phyloP scores from a whole-genome alignment of 23 red algal genomes.

The Gracilariopsis chorda region DNA sequence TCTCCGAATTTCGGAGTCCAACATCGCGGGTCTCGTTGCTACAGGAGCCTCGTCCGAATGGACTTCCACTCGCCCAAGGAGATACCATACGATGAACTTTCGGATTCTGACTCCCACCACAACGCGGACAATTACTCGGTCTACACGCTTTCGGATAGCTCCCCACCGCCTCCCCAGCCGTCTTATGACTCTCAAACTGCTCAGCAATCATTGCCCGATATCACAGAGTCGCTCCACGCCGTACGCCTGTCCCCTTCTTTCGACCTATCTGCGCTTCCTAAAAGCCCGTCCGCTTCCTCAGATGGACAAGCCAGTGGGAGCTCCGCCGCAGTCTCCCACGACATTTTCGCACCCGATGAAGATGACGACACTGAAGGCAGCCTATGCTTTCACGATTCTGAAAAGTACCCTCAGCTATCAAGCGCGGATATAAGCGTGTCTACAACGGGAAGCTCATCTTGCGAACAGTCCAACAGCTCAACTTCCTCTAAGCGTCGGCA shows the following conservation, averaged over 20 bases:
- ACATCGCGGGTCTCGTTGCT: too few relatives aligned
- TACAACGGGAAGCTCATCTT: not conserved
- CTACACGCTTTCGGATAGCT: not conserved
- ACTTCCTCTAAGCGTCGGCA: constrained; percentile 6
- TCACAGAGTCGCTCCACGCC: not conserved
- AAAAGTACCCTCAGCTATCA: not conserved
- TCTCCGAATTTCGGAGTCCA: too few relatives aligned
- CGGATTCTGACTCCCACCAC: constrained; percentile 7
- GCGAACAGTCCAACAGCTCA: not conserved
- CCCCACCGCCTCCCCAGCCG: not conserved
- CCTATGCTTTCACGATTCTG: not conserved
- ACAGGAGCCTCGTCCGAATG: not conserved
- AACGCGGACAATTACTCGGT: constrained; percentile 8
- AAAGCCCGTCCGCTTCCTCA: constrained; percentile 5
- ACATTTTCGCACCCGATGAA: not conserved
- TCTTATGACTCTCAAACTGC: not conserved
- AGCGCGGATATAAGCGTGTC: not conserved
- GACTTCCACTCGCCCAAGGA: not conserved
- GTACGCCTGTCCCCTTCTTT: not conserved
- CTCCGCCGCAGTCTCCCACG: not conserved
- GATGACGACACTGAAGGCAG: constrained; percentile 5
- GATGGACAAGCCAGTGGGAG: not conserved
- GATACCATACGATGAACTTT: constrained; percentile 14
- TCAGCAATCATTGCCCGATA: not conserved
- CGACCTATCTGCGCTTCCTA: not conserved